A percentile compares a stretch with the other conserved stretches of the same genome.
phyloP scores from a whole-genome alignment of 148 eudicot species.

The Dianthus caryophyllus region DNA sequence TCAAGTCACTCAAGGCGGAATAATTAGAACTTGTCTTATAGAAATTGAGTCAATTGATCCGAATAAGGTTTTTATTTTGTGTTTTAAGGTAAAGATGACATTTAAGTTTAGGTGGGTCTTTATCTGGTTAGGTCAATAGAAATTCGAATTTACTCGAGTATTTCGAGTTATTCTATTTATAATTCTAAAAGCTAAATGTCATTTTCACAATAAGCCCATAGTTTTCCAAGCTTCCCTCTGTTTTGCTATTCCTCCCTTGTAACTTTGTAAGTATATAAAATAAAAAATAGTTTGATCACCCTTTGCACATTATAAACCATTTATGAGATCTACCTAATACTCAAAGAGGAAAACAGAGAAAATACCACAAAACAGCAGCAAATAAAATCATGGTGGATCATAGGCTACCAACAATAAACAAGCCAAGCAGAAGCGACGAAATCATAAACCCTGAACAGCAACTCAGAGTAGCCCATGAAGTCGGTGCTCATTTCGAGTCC shows the following conservation, averaged over 20 bases:
- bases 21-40: no score
- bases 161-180: no score
- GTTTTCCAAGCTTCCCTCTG: conserved; percentile 15
- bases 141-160: no score
- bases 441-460: conserved; percentile 44
- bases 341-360: not conserved
- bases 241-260: not conserved
- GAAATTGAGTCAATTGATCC: no score
- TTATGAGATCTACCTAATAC: not conserved
- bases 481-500: conserved; percentile 44
- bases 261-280: not conserved
- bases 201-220: conserved; percentile 14
- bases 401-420: conserved; percentile 23
- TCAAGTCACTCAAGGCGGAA: no score
- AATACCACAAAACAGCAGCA: not conserved
- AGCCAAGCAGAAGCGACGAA: conserved; percentile 80
- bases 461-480: conserved; percentile 36
- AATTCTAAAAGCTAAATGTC: not conserved
- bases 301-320: not conserved
- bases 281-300: not conserved
- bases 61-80: no score
- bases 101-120: no score
- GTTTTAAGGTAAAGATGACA: no score
- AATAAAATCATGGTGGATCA: conserved; percentile 23
- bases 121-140: no score